Evolutionary conservation across 2,329 filamentous ascomycete species (phyloP).

Genomic region (Thielaviopsis musarum): DNA sequence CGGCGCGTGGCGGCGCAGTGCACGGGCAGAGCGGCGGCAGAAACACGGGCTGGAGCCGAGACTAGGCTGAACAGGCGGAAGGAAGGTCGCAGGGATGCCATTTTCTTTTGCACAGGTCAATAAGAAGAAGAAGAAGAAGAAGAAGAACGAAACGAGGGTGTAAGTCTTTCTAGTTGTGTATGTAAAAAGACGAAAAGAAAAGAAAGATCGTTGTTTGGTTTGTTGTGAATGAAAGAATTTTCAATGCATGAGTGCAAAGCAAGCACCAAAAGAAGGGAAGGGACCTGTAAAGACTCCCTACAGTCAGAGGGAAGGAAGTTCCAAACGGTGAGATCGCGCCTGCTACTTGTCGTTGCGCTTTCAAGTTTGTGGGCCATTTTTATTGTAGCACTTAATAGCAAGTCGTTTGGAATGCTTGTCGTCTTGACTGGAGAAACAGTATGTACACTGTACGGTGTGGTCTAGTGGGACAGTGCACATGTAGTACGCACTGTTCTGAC

Average conservation of each 20-base stretch:
- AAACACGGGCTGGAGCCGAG: slow-evolving; percentile 9
- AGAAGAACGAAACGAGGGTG: not conserved
- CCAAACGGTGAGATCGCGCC: not conserved
- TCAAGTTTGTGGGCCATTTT: not conserved
- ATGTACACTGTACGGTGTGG: not conserved
- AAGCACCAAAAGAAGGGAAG: not conserved
- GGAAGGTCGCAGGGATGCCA: not conserved
- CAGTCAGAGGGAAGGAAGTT: not conserved
- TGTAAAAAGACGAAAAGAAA: not conserved
- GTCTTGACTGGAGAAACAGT: slow-evolving; percentile 1
- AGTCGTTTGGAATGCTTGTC: not conserved
- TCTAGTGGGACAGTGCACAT: not conserved
- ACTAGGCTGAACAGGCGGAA: not conserved
- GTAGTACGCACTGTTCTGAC: not conserved
- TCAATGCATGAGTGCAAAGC: not conserved
- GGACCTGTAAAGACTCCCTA: not conserved
- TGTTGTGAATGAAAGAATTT: not conserved
- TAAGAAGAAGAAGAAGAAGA: not conserved
- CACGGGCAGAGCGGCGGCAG: slow-evolving; percentile 13
- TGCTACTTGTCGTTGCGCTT: not conserved
- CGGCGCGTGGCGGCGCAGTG: slow-evolving; percentile 19
- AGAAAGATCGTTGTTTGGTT: not conserved
- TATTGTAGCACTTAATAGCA: not conserved
- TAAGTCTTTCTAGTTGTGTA: not conserved
- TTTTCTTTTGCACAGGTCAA: not conserved